Base-by-base conservation (phyloP, 2,329 filamentous ascomycete genomes). In the Colletotrichum horii region DNA sequence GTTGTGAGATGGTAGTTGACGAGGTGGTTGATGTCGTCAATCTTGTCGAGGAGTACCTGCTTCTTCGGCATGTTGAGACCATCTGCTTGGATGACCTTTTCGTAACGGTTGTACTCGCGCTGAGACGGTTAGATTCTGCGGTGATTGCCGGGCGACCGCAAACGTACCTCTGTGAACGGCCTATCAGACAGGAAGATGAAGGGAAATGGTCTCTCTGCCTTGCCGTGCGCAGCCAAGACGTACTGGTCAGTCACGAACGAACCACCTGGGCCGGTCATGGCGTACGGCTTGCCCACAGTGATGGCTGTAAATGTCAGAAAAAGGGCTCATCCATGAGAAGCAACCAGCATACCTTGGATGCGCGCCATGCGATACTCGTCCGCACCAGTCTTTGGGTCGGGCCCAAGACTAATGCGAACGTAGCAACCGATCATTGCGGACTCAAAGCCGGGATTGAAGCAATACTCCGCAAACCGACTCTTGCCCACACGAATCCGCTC, bases 381-480 rank as follows among this genome's bases (percentile, higher is more conserved):
- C 75, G 93, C 88, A 5, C 94, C 93, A 6, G 91, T 94, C 26
- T 93, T 89, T 14, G 91, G 91, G 81, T 97, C 94, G 15, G 93
- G 90, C 1, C 96, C 96, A 72, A 98, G 91, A 77, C 93, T 94
- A 78, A 98, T 92, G 67, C 97, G 94, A 48, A 94, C 93, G 83
- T 94, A 99, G 84, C 96, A 97, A 67, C 95, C 95, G 19, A 89
- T 92, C 80, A 98, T 94, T 34, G 94, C 90, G 11, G 94, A 87
- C 71, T 98, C 94, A 79, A 99, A 98, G 6, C 93, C 93, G 14
- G 97, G 97, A 79, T 96, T 96, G 87, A 98, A 98, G 88, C 96
- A 98, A 71, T 98, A 94, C 81, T 96, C 93, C 8, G 94, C 94
- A 83, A 99, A 98, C 81, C 96, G 94, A 79, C 91, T 94, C 77